These are phyloP conservation scores for Vigna nakashimae DNA, from an alignment of 306 rosid genomes.

Conservation along the genomic window DNA sequence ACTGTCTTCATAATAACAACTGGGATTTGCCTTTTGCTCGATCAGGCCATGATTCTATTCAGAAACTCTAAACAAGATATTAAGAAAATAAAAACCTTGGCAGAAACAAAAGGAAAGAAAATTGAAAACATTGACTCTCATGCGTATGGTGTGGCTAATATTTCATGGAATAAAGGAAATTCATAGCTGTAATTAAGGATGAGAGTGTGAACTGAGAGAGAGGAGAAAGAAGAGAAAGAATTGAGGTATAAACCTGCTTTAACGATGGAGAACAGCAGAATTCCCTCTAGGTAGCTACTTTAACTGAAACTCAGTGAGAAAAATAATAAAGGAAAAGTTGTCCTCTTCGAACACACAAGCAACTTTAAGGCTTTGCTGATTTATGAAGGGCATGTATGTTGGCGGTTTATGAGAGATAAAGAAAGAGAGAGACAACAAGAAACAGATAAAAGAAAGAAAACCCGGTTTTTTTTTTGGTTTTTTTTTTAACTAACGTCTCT, in stretches of 20 bases:
- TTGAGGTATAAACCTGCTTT: constrained; percentile 69
- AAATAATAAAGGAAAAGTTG: constrained; percentile 54
- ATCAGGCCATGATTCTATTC: constrained; percentile 29
- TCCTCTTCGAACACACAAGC: constrained; percentile 46
- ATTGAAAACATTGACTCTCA: not conserved
- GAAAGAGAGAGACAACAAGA: constrained; percentile 35
- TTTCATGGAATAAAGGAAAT: constrained; percentile 3
- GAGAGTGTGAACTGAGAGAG: constrained; percentile 38
- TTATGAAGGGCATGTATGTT: constrained; percentile 48
- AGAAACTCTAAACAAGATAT: not conserved
- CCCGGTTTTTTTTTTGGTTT: constrained; percentile 15
- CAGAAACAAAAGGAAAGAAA: not conserved
- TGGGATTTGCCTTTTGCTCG: constrained; percentile 37
- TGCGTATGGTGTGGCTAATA: not conserved
- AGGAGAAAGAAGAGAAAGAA: constrained; percentile 42
- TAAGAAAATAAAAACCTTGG: not conserved
- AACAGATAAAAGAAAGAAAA: constrained; percentile 34
- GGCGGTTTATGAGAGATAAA: constrained; percentile 50
- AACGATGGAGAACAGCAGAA: constrained; percentile 59
- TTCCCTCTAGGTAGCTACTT: constrained; percentile 54
- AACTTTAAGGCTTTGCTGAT: constrained; percentile 63
- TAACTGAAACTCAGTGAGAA: constrained; percentile 56
- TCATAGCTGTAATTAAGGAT: constrained; percentile 35
- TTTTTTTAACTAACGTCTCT: constrained; percentile 40
- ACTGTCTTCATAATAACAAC: not conserved